A percentile compares a stretch with the other conserved stretches of the same genome.
phyloP scores from a whole-genome alignment of 1,139 yeast genomes.

The Pichia sorboxylosa region DNA sequence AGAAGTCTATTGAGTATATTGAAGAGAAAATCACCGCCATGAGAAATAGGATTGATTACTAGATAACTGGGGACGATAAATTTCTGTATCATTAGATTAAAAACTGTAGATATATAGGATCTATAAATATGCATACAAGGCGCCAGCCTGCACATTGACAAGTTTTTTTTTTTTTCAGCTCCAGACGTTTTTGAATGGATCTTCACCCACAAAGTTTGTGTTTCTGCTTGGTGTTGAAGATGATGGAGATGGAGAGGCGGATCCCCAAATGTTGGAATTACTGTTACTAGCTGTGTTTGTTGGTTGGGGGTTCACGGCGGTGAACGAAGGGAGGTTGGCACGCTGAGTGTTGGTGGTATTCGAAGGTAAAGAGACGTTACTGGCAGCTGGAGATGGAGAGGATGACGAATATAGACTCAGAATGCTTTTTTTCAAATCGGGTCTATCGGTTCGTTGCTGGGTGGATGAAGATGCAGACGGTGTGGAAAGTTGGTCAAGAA shows the following conservation, averaged over 20 bases:
- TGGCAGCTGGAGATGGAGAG: constrained; percentile 13
- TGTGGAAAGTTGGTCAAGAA: constrained; percentile 10
- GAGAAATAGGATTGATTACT: constrained; percentile 30
- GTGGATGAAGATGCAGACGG: constrained; percentile 4
- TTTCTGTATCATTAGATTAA: too few relatives aligned
- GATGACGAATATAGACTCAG: constrained; percentile 79
- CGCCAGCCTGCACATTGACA: too few relatives aligned
- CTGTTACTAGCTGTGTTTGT: background rate
- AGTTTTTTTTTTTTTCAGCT: too few relatives aligned
- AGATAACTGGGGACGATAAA: too few relatives aligned
- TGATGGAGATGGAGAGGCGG: constrained; percentile 1
- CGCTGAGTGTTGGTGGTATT: constrained; percentile 6
- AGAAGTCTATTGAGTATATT: constrained; percentile 46
- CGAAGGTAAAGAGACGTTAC: constrained; percentile 8
- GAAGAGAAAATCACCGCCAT: constrained; percentile 50
- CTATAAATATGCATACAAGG: too few relatives aligned
- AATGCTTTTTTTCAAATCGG: constrained; percentile 86
- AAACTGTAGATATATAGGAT: too few relatives aligned
- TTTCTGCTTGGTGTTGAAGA: constrained; percentile 3
- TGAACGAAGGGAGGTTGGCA: constrained; percentile 3
- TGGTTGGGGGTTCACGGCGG: constrained; percentile 1
- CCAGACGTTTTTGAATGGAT: constrained; percentile 63
- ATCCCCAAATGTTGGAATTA: constrained; percentile 3
- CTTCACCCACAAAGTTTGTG: constrained; percentile 35
- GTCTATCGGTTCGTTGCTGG: constrained; percentile 27